Evolutionary conservation across 2,329 filamentous ascomycete genomes (phyloP), one percentile per base, ranked within the genome.

Genomic region (Clarireedia hainanense): DNA sequence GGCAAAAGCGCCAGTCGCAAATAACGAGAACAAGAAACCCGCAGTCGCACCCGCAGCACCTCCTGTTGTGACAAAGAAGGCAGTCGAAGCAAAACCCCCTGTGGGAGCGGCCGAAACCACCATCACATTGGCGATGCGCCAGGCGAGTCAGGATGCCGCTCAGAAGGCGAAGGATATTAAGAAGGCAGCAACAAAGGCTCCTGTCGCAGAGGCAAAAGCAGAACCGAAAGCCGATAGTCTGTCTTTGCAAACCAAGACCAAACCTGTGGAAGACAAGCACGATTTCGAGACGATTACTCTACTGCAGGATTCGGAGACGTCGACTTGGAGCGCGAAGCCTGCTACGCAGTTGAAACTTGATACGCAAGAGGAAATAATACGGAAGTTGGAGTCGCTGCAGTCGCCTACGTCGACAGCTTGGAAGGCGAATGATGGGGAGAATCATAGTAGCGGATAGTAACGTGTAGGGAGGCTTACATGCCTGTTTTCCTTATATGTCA

Each of bases 121-220:
- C 61, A 71, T 61, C 58, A 70, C 58, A 66, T 67, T 79, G 12
- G 76, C 80, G 1, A 70, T 80, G 49, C 74, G 74, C 60, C 80
- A 76, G 64, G 75, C 83, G 50, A 82, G 81, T 43, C 78, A 88
- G 64, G 85, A 90, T 68, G 83, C 80, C 49, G 83, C 83, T 0
- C 72, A 78, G 63, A 85, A 80, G 69, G 83, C 83, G 50, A 85
- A 85, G 71, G 75, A 83, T 62, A 72, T 78, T 61, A 76, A 76
- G 55, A 73, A 83, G 53, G 66, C 62, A 12, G 52, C 36, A 3
- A 17, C 51, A 14, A 47, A 58, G 48, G 58, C 58, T 15, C 56
- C 37, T 40, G 7, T n/a, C 5, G 37, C 6, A n/a, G 37, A 10
- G 37, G 27, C 27, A 10, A 40, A 40, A 17, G 9, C 37, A 40